These are phyloP conservation scores for Guadua angustifolia DNA, from an alignment of 176 grass and related monocot genomes.

Conservation along the genomic window DNA sequence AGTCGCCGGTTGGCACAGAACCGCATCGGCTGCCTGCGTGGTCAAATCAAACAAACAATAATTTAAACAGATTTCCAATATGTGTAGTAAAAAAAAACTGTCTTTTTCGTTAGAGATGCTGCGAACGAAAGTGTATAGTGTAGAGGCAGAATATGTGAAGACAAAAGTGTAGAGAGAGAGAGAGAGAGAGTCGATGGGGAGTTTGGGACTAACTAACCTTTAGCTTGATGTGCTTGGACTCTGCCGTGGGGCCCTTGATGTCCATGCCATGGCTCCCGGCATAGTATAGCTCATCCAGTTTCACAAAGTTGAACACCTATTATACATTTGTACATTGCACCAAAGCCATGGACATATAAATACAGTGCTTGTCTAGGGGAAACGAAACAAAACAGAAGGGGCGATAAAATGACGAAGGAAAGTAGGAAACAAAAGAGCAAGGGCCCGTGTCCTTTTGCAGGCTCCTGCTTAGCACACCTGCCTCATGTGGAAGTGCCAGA, in stretches of 20 bases:
- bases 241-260: constrained; percentile 55
- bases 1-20: neutral
- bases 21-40: neutral
- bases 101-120: neutral
- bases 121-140: neutral
- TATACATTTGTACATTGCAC: constrained; percentile 17
- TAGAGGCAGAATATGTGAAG: neutral
- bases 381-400: neutral
- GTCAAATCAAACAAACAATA: neutral
- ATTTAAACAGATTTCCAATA: neutral
- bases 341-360: neutral
- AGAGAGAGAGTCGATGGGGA: neutral
- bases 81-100: neutral
- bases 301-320: constrained; percentile 65
- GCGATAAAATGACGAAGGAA: neutral
- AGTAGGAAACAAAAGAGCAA: neutral
- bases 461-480: neutral
- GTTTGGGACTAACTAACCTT: constrained; percentile 26
- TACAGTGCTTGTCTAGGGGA: neutral
- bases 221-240: constrained; percentile 46
- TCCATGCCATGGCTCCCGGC: constrained; percentile 91
- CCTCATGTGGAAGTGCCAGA: neutral
- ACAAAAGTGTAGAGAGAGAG: neutral
- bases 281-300: constrained; percentile 67
- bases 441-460: neutral